Percentiles rank a stretch among this genome's conserved stretches.
Conservation (phyloP, 345 rosid species). For the Hibiscus syriacus region DNA sequence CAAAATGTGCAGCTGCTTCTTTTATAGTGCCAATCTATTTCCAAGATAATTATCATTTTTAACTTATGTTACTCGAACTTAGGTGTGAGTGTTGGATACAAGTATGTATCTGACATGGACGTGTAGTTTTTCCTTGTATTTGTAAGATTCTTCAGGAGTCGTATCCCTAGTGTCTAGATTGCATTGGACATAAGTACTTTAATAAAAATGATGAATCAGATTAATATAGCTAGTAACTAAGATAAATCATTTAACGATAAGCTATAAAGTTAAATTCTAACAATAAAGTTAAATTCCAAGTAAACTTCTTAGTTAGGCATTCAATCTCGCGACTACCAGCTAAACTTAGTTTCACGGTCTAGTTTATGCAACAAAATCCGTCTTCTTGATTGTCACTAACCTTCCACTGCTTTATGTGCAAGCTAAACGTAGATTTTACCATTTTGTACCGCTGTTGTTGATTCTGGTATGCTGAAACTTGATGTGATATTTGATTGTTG, state of each 20-base stretch:
- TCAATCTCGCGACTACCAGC: not conserved
- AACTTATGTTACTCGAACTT: not conserved
- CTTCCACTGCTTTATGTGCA: not conserved
- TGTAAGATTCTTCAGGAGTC: not conserved
- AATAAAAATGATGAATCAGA: not conserved
- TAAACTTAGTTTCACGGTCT: no score
- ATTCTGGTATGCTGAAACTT: not conserved
- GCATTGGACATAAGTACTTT: not conserved
- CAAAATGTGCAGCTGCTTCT: not conserved
- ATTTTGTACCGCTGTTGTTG: not conserved
- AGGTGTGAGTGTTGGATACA: not conserved
- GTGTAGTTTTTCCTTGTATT: not conserved
- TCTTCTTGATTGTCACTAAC: not conserved
- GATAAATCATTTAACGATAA: not conserved
- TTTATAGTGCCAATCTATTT: not conserved
- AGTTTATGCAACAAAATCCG: not conserved
- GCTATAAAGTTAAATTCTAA: not conserved
- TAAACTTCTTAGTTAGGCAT: not conserved
- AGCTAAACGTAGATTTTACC: not conserved
- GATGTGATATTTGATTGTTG: not conserved
- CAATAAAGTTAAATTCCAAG: no score
- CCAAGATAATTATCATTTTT: not conserved
- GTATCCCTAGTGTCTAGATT: not conserved
- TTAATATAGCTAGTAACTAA: not conserved
- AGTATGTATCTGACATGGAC: not conserved